Percentiles rank a stretch among this genome's conserved stretches.
Evolutionary conservation across 2,329 filamentous ascomycete species (phyloP).

Genomic region (Alternaria viburni): DNA sequence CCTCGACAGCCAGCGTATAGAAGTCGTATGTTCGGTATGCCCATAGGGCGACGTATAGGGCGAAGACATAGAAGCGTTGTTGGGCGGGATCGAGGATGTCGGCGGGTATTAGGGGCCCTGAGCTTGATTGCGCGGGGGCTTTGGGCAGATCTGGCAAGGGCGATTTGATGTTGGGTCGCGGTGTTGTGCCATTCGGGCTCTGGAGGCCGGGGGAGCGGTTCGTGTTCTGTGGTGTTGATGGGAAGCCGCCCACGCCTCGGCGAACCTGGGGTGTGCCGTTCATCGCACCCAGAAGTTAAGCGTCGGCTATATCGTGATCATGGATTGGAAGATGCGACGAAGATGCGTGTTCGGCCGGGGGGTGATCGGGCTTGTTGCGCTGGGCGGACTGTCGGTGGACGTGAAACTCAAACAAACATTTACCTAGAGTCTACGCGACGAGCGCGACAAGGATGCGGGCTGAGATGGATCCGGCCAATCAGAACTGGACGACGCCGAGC

Average conservation of each 20-base stretch:
- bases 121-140: conserved; percentile 23
- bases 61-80: conserved; percentile 85
- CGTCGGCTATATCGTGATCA: conserved; percentile 24
- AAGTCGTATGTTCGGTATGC: conserved; percentile 90
- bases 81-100: conserved; percentile 85
- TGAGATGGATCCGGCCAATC: conserved; percentile 24
- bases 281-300: conserved; percentile 67
- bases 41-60: conserved; percentile 76
- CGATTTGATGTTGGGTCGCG: conserved; percentile 44
- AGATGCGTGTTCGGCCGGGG: conserved; percentile 3
- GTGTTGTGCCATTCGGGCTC: conserved; percentile 30
- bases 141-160: conserved; percentile 44
- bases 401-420: conserved; percentile 37
- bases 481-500: conserved; percentile 11
- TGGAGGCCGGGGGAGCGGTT: conserved; percentile 36
- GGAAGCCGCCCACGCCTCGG: conserved; percentile 77
- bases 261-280: conserved; percentile 75
- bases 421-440: conserved; percentile 27
- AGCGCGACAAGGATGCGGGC: conserved; percentile 29
- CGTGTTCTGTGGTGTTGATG: conserved; percentile 69
- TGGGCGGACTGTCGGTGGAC: conserved; percentile 11
- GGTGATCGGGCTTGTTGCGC: conserved; percentile 13
- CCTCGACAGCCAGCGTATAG: conserved; percentile 76
- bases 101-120: conserved; percentile 76
- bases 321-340: conserved; percentile 13